These are phyloP conservation scores for Venturia aucupariae DNA, from an alignment of 2,329 filamentous ascomycete species.

Conservation along the genomic window DNA sequence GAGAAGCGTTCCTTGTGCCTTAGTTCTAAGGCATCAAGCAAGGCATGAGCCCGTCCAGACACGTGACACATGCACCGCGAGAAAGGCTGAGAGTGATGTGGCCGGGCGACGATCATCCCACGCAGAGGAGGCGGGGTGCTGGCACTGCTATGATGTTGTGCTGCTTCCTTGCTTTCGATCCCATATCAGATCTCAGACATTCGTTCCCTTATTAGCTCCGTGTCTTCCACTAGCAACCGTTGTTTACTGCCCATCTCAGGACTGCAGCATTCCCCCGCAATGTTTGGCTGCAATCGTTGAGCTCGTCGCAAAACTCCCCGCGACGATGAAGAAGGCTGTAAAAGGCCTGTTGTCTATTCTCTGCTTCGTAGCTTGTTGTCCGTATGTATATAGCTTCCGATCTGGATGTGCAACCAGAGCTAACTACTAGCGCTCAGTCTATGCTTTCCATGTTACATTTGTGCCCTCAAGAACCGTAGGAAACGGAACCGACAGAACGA, in stretches of 20 bases:
- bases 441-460: conserved; percentile 14
- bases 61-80: not conserved
- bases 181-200: not conserved
- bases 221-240: not conserved
- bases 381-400: not conserved
- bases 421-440: not conserved
- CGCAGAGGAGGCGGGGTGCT: not conserved
- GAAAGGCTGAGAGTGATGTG: not conserved
- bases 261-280: not conserved
- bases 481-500: not conserved
- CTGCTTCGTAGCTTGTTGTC: conserved; percentile 8
- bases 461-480: conserved; percentile 8
- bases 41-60: no score
- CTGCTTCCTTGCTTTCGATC: not conserved
- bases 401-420: not conserved
- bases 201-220: not conserved
- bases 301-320: not conserved
- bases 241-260: not conserved
- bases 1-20: not conserved
- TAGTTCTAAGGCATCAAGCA: not conserved
- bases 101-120: not conserved
- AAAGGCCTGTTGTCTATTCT: not conserved
- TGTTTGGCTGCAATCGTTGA: not conserved
- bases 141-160: not conserved
- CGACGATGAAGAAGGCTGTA: conserved; percentile 9